A percentile compares a stretch with the other conserved stretches of the same genome.
phyloP scores from a whole-genome alignment of 768 basidiomycete species.

The Mycena vulgaris region DNA sequence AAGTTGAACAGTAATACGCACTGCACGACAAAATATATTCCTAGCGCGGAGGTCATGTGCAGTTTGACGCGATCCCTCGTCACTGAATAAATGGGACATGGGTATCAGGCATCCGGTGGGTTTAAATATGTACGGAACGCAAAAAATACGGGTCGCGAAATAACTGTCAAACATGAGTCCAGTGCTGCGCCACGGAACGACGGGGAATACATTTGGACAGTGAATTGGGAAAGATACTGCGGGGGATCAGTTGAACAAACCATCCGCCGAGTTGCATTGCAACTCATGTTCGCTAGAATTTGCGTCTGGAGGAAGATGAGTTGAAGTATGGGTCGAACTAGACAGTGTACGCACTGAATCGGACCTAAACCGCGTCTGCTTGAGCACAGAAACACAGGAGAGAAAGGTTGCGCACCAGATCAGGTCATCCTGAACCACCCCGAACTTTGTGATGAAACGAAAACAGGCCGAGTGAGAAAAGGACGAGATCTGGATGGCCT shows the following conservation, averaged over 20 bases:
- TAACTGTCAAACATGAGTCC: not conserved
- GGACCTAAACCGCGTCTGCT: constrained; percentile 7
- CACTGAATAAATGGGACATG: constrained; percentile 2
- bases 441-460: constrained; percentile 17
- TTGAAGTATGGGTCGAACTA: not conserved
- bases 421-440: constrained; percentile 2
- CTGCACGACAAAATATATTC: constrained; percentile 21
- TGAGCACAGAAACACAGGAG: not conserved
- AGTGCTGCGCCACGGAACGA: not conserved
- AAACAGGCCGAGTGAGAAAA: constrained; percentile 1
- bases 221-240: constrained; percentile 32
- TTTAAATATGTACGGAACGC: not conserved
- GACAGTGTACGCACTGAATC: constrained; percentile 23
- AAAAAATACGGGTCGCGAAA: constrained; percentile 30
- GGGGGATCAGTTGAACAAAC: not conserved
- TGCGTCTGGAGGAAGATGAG: constrained; percentile 15
- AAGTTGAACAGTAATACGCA: not conserved
- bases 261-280: too few species aligned
- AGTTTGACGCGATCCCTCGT: not conserved
- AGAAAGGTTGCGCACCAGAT: constrained; percentile 20
- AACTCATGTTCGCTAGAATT: constrained; percentile 30
- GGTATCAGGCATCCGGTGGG: not conserved
- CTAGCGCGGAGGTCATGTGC: not conserved
- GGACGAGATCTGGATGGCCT: constrained; percentile 17
- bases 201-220: constrained; percentile 26